These are phyloP conservation scores for Schizonepeta tenuifolia DNA, from an alignment of 257 asterid species.

Conservation along the genomic window DNA sequence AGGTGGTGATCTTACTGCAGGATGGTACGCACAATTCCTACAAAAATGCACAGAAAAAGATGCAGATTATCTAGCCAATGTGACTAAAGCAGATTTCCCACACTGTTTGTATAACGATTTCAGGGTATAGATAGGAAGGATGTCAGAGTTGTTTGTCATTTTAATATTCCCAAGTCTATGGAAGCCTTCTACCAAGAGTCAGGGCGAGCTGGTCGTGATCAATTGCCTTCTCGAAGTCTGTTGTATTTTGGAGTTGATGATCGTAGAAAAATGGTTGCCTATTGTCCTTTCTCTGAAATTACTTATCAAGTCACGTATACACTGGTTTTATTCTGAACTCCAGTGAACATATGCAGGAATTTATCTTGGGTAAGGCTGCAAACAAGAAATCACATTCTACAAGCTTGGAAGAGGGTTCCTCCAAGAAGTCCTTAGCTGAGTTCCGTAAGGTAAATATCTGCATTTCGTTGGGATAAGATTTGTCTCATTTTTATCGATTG, in stretches of 20 bases:
- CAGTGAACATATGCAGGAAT: constrained; percentile 56
- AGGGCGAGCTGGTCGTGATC: constrained; percentile 99
- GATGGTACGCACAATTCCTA: constrained; percentile 69
- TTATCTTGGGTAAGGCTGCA: constrained; percentile 69
- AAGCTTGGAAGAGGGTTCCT: constrained; percentile 56
- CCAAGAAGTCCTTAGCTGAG: constrained; percentile 70
- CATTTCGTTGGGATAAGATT: constrained; percentile 12
- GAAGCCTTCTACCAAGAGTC: constrained; percentile 99
- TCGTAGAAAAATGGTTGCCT: constrained; percentile 77
- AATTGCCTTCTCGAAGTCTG: constrained; percentile 85
- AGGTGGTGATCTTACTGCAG: constrained; percentile 62
- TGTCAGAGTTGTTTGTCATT: constrained; percentile 95
- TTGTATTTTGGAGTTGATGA: constrained; percentile 92
- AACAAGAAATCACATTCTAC: constrained; percentile 64
- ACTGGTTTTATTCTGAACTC: constrained; percentile 26
- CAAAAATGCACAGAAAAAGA: constrained; percentile 16
- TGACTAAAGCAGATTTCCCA: constrained; percentile 29
- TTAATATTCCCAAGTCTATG: constrained; percentile 92
- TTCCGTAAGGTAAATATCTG: constrained; percentile 64
- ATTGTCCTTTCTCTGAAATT: constrained; percentile 22
- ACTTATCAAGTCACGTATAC: constrained; percentile 1
- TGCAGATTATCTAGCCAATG: constrained; percentile 21
- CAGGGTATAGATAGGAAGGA: constrained; percentile 97
- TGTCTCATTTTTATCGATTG: constrained; percentile 29
- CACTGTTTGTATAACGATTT: constrained; percentile 24